A percentile compares a stretch with the other conserved stretches of the same genome.
These are phyloP conservation scores for Saturnispora galanensis DNA, from an alignment of 805 yeast genomes.

Conservation along the genomic window DNA sequence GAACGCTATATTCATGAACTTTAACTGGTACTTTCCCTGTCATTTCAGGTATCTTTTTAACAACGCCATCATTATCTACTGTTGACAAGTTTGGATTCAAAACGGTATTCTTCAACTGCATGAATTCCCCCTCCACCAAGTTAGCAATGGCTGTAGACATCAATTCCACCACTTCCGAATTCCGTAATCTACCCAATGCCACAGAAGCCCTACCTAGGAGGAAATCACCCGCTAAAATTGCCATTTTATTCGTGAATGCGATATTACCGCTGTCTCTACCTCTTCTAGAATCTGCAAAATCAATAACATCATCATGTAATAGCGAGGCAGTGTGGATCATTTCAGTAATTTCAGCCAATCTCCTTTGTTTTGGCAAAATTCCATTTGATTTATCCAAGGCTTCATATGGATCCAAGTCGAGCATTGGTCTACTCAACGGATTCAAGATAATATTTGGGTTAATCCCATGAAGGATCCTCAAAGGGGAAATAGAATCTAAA, in stretches of 20 bases:
- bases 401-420: constrained; percentile 45
- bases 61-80: constrained; percentile 35
- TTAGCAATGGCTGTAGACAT: constrained; percentile 95
- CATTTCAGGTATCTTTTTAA: constrained; percentile 40
- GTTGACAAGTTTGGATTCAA: constrained; percentile 39
- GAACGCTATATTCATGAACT: constrained; percentile 48
- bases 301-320: constrained; percentile 95
- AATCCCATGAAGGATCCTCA: constrained; percentile 78
- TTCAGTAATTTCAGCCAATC: constrained; percentile 95
- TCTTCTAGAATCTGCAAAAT: constrained; percentile 77
- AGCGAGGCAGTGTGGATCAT: constrained; percentile 97
- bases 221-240: constrained; percentile 94
- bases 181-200: constrained; percentile 82
- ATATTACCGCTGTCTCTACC: constrained; percentile 87
- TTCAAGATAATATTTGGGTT: constrained; percentile 75
- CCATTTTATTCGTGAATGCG: constrained; percentile 95
- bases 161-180: constrained; percentile 95
- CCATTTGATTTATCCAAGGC: constrained; percentile 53
- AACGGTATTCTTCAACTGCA: constrained; percentile 94
- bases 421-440: constrained; percentile 77
- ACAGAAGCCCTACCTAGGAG: constrained; percentile 93
- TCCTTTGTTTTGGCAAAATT: constrained; percentile 85
- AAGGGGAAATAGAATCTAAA: constrained; percentile 64
- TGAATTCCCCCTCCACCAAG: constrained; percentile 95
- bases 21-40: constrained; percentile 55